Conservation (phyloP, 2,329 filamentous ascomycete species). For the Aspergillus fijiensis region DNA sequence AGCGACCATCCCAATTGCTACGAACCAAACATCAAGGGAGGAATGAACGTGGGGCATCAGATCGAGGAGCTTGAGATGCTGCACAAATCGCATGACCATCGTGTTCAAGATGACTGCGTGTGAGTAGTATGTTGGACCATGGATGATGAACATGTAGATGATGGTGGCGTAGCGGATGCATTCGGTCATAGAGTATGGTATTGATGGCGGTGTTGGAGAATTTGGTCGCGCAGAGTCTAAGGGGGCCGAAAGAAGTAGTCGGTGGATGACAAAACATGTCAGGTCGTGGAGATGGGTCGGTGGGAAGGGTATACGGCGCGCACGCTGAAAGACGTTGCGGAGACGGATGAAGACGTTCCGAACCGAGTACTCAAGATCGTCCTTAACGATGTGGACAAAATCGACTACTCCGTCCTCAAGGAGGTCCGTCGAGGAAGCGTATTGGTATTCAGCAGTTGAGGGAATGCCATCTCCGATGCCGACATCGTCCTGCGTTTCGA, state of each 20-base stretch:
- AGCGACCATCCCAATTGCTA: constrained; percentile 43
- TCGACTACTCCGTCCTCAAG: neutral
- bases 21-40: constrained; percentile 45
- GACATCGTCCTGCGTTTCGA: constrained; percentile 51
- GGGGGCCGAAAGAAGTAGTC: constrained; percentile 38
- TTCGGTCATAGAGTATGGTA: constrained; percentile 36
- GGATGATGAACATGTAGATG: constrained; percentile 55
- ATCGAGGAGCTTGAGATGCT: constrained; percentile 28
- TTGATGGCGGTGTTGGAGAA: neutral
- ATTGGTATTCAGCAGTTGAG: constrained; percentile 52
- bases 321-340: constrained; percentile 43
- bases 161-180: constrained; percentile 50
- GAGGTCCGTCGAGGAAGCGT: constrained; percentile 20
- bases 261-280: constrained; percentile 56
- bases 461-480: constrained; percentile 52
- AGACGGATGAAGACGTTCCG: constrained; percentile 47
- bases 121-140: constrained; percentile 58
- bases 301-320: constrained; percentile 26
- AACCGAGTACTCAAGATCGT: constrained; percentile 37
- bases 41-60: constrained; percentile 7
- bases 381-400: constrained; percentile 6
- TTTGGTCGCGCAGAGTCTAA: neutral
- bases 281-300: constrained; percentile 55
- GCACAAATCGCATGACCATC: constrained; percentile 35
- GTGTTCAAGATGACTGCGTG: constrained; percentile 45